Evolutionary conservation across 495 filamentous ascomycete genomes (phyloP).

Genomic region (Amorphotheca resinae): DNA sequence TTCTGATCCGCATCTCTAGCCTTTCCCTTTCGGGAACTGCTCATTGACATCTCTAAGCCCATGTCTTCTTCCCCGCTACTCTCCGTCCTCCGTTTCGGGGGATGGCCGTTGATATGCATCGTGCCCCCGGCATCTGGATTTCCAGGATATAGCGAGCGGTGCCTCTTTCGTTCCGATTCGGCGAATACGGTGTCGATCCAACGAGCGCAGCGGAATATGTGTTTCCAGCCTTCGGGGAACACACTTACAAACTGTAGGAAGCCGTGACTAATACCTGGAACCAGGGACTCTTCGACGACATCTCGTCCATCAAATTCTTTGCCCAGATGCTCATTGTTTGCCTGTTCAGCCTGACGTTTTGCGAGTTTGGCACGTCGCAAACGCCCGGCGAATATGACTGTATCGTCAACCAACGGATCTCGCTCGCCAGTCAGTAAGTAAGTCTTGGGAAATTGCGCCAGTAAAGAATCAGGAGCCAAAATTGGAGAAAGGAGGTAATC

Average conservation of each 20-base stretch:
- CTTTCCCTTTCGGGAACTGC: slow-evolving; percentile 19
- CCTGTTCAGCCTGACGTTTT: slow-evolving; percentile 24
- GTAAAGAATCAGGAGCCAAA: slow-evolving; percentile 70
- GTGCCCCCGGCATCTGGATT: not conserved
- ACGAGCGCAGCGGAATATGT: slow-evolving; percentile 56
- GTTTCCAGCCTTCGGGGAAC: slow-evolving; percentile 76
- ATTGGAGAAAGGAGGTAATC: slow-evolving; percentile 87
- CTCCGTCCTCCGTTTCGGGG: slow-evolving; percentile 32
- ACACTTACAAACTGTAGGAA: slow-evolving; percentile 82
- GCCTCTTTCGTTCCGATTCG: slow-evolving; percentile 28
- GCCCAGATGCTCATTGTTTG: slow-evolving; percentile 9
- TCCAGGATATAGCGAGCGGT: not conserved
- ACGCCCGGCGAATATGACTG: slow-evolving; percentile 85
- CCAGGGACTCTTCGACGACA: slow-evolving; percentile 65
- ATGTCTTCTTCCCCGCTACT: slow-evolving; percentile 69
- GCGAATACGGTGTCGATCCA: slow-evolving; percentile 72
- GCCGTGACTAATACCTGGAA: slow-evolving; percentile 83
- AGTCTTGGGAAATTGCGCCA: slow-evolving; percentile 77
- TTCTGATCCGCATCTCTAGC: slow-evolving; percentile 12
- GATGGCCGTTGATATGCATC: slow-evolving; percentile 3
- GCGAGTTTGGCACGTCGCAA: slow-evolving; percentile 71
- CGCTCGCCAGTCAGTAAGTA: slow-evolving; percentile 91
- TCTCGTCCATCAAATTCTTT: slow-evolving; percentile 61
- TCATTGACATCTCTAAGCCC: slow-evolving; percentile 68
- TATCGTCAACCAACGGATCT: slow-evolving; percentile 92